These are phyloP conservation scores for Coniochaeta sp. DNA, from an alignment of 2,329 filamentous ascomycete genomes.

Conservation along the genomic window DNA sequence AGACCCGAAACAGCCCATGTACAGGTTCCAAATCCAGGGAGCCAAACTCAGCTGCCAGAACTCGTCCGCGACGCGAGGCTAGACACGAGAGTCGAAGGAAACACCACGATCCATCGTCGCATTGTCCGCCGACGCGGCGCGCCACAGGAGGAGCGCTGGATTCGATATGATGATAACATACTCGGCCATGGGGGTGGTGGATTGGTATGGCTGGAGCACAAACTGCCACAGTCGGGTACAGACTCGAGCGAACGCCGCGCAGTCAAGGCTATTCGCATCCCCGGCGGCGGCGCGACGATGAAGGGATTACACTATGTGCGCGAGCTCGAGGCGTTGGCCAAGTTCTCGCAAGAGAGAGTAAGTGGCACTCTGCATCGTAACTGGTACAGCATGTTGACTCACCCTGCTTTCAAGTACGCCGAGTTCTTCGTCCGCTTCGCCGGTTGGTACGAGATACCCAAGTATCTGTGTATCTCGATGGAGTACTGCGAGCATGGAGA, in stretches of 20 bases:
- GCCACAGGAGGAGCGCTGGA: no score
- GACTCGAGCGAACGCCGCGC: no score
- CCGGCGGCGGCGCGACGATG: background rate
- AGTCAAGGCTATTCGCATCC: no score
- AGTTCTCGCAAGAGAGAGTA: constrained; percentile 13
- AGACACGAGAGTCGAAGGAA: constrained; percentile 5
- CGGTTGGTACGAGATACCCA: constrained; percentile 14
- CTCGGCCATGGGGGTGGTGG: constrained; percentile 11
- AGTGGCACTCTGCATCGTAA: no score
- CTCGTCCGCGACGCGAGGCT: constrained; percentile 4
- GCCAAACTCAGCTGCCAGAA: background rate
- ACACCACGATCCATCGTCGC: no score
- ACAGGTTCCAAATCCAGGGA: background rate
- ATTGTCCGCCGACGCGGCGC: no score
- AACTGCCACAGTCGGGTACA: background rate
- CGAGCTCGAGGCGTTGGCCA: constrained; percentile 15
- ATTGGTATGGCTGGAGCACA: constrained; percentile 9
- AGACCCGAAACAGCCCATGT: no score
- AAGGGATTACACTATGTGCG: background rate
- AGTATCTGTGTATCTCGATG: constrained; percentile 15
- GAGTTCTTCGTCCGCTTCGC: constrained; percentile 15
- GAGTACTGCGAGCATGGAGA: constrained; percentile 16
- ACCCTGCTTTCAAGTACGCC: constrained; percentile 13
- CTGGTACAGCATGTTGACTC: no score
- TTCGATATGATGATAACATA: background rate